phyloP scores from a whole-genome alignment of 176 grass and related monocot genomes.

The Calamus simplicifolius region DNA sequence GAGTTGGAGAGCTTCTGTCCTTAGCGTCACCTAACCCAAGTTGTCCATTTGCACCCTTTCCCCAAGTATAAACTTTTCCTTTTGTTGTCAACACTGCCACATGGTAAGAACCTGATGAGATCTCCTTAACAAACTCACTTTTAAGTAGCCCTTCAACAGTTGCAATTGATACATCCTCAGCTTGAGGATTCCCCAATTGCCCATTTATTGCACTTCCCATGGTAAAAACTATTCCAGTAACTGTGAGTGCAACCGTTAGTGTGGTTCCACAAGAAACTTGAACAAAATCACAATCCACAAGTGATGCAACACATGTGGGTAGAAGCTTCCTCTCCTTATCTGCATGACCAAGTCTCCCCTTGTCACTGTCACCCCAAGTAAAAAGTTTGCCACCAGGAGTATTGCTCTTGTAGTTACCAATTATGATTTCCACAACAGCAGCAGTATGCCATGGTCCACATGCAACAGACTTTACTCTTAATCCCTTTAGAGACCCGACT shows the following conservation, averaged over 20 bases:
- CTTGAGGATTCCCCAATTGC: conserved; percentile 68
- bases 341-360: conserved; percentile 69
- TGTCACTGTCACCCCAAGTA: conserved; percentile 89
- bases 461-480: conserved; percentile 61
- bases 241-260: conserved; percentile 59
- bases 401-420: conserved; percentile 42
- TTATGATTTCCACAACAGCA: conserved; percentile 59
- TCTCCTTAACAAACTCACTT: conserved; percentile 71
- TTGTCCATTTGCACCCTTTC: conserved; percentile 76
- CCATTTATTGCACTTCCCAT: conserved; percentile 61
- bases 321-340: conserved; percentile 54
- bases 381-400: conserved; percentile 66
- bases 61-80: conserved; percentile 89
- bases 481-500: conserved; percentile 75
- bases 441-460: conserved; percentile 95
- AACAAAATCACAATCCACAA: conserved; percentile 64
- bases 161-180: conserved; percentile 43
- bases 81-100: conserved; percentile 50
- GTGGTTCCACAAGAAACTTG: conserved; percentile 66
- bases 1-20: conserved; percentile 57
- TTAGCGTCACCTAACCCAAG: conserved; percentile 71
- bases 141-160: conserved; percentile 67
- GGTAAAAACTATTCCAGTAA: conserved; percentile 65
- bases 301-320: conserved; percentile 65
- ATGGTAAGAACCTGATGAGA: conserved; percentile 78